phyloP scores from a whole-genome alignment of 164 flowering plant genomes.

The Paratinospora sagittata region DNA sequence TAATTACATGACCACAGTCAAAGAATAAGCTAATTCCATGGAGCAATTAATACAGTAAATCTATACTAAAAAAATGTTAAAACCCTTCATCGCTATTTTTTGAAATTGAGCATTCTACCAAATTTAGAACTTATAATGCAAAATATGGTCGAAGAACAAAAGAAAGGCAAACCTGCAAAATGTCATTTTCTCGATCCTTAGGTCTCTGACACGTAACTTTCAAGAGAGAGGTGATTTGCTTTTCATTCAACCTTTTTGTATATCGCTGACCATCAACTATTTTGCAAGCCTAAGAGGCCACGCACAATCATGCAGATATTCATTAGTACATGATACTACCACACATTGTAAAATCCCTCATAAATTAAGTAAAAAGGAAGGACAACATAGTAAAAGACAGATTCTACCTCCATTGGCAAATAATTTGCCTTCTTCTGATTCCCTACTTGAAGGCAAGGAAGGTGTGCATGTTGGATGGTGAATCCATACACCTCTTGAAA shows the following conservation, averaged over 20 bases:
- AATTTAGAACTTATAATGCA: background rate
- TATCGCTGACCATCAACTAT: conserved; percentile 79
- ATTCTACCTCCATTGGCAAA: conserved; percentile 68
- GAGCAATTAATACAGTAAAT: background rate
- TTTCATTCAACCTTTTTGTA: conserved; percentile 77
- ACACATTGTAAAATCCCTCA: background rate
- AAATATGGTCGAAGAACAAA: background rate
- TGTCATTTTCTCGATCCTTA: conserved; percentile 61
- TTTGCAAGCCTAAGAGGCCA: conserved; percentile 59
- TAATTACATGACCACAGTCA: no score
- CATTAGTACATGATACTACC: background rate
- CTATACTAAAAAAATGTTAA: no score
- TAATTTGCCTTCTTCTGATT: conserved; percentile 60
- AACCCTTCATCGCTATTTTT: background rate
- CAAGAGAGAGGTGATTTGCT: conserved; percentile 65
- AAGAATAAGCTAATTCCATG: no score
- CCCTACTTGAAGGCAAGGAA: conserved; percentile 25
- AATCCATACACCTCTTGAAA: conserved; percentile 24
- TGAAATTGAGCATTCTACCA: background rate
- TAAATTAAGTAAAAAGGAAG: background rate
- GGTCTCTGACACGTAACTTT: conserved; percentile 87
- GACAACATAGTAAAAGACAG: background rate
- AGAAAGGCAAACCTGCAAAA: conserved; percentile 43
- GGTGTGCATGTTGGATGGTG: conserved; percentile 22
- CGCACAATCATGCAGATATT: conserved; percentile 11